phyloP scores from a whole-genome alignment of 306 rosid genomes.

The Nissolia schottii region DNA sequence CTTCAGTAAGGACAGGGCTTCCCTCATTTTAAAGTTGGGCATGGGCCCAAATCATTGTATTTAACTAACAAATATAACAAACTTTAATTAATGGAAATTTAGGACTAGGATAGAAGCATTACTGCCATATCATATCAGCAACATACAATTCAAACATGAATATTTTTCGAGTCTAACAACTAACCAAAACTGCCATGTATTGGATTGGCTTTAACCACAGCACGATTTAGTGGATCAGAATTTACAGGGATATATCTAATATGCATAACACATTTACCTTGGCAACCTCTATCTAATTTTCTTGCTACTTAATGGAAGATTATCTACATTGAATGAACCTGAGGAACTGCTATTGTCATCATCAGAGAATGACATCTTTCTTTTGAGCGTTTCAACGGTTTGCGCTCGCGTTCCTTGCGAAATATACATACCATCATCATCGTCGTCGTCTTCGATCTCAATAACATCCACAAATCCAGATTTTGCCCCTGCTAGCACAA shows the following conservation, averaged over 20 bases:
- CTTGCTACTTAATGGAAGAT: not conserved
- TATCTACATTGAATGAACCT: not conserved
- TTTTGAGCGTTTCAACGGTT: not conserved
- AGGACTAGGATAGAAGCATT: too few relatives aligned
- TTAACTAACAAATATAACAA: too few relatives aligned
- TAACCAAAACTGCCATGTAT: not conserved
- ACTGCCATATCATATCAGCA: not conserved
- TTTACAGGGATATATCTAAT: not conserved
- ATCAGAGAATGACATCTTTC: not conserved
- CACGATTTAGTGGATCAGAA: not conserved
- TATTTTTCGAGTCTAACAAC: not conserved
- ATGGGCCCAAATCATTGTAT: not conserved
- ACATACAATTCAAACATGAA: not conserved
- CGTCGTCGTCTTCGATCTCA: not conserved
- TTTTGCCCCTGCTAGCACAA: constrained; percentile 11
- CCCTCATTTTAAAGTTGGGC: not conserved
- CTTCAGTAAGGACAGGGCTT: not conserved
- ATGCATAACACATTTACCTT: not conserved
- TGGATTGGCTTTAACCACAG: not conserved
- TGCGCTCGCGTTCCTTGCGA: not conserved
- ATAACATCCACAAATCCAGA: not conserved
- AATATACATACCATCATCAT: not conserved
- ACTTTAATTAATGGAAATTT: too few relatives aligned
- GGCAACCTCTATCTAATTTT: not conserved
- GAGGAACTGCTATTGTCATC: not conserved